Evolutionary conservation across 495 filamentous ascomycete species (phyloP).

Genomic region (Hypoxylon cercidicola): DNA sequence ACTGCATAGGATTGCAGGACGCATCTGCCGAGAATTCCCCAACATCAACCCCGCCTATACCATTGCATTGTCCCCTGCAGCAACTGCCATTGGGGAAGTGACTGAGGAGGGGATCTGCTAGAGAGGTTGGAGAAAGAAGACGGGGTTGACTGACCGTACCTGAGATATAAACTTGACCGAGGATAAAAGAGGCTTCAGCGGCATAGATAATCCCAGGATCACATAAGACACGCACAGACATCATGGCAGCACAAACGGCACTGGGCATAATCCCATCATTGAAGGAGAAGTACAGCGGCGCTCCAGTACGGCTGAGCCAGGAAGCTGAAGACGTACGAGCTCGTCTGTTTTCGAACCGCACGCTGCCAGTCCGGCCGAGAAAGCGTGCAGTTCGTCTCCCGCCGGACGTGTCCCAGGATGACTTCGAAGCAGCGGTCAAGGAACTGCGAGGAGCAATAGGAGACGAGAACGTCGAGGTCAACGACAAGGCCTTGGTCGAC

Average conservation of each 20-base stretch:
- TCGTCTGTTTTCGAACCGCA: constrained; percentile 47
- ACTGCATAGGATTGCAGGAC: constrained; percentile 8
- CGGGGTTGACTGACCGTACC: constrained; percentile 7
- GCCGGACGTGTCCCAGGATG: constrained; percentile 47
- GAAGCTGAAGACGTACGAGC: constrained; percentile 45
- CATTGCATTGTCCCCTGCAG: constrained; percentile 7
- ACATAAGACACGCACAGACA: constrained; percentile 7
- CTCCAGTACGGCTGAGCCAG: constrained; percentile 43
- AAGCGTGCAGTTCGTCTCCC: constrained; percentile 48
- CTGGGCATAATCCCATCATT: constrained; percentile 31
- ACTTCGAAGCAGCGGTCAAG: constrained; percentile 51
- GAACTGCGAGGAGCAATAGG: constrained; percentile 49
- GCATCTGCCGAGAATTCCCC: constrained; percentile 39
- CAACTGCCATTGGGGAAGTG: constrained; percentile 12
- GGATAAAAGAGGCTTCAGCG: neutral
- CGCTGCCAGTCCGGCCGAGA: constrained; percentile 46
- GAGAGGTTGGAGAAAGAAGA: constrained; percentile 16
- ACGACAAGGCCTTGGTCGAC: constrained; percentile 53
- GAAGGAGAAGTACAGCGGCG: constrained; percentile 45
- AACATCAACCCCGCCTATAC: constrained; percentile 34
- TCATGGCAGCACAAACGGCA: constrained; percentile 21
- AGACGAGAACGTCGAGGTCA: constrained; percentile 52
- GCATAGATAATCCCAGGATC: neutral
- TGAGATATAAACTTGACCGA: neutral
- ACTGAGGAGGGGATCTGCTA: neutral